Conservation (phyloP, 257 asterid species). For the Solanum verrucosum region DNA sequence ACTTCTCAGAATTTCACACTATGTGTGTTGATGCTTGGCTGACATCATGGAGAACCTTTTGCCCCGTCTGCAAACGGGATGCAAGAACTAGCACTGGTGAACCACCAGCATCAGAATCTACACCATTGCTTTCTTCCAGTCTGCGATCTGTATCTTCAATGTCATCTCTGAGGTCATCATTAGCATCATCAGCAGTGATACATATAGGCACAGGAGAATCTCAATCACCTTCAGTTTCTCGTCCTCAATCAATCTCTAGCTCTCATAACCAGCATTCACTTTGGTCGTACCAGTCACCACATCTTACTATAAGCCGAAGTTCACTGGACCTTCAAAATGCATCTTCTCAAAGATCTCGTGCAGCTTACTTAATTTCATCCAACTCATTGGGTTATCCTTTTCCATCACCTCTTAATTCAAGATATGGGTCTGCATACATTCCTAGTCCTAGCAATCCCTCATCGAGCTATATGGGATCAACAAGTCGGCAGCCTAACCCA, state of each 20-base stretch:
- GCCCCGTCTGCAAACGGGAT: slow-evolving; percentile 88
- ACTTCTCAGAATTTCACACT: slow-evolving; percentile 57
- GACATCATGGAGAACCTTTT: slow-evolving; percentile 86
- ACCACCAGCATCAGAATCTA: slow-evolving; percentile 72
- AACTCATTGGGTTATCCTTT: slow-evolving; percentile 66
- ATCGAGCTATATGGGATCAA: slow-evolving; percentile 53
- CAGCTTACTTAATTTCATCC: slow-evolving; percentile 44
- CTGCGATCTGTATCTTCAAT: slow-evolving; percentile 14
- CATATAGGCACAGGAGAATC: slow-evolving; percentile 28
- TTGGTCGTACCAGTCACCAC: slow-evolving; percentile 36
- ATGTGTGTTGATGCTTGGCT: slow-evolving; percentile 76
- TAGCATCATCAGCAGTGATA: slow-evolving; percentile 39
- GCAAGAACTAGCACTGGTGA: slow-evolving; percentile 52
- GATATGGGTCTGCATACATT: slow-evolving; percentile 46
- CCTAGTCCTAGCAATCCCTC: slow-evolving; percentile 59
- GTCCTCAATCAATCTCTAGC: slow-evolving; percentile 26
- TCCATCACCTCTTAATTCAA: slow-evolving; percentile 50
- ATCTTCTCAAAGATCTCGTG: slow-evolving; percentile 55
- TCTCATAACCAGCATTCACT: slow-evolving; percentile 26
- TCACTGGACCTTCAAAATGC: slow-evolving; percentile 53
- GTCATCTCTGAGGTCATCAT: slow-evolving; percentile 48
- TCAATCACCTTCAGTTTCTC: slow-evolving; percentile 25
- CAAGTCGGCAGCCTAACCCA: slow-evolving; percentile 46
- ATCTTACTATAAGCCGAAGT: slow-evolving; percentile 37
- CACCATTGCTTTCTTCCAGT: slow-evolving; percentile 59